Percentiles rank a stretch among this genome's conserved stretches.
Evolutionary conservation across 2,329 filamentous ascomycete genomes (phyloP).

Genomic region (Microcyclospora pomicola): DNA sequence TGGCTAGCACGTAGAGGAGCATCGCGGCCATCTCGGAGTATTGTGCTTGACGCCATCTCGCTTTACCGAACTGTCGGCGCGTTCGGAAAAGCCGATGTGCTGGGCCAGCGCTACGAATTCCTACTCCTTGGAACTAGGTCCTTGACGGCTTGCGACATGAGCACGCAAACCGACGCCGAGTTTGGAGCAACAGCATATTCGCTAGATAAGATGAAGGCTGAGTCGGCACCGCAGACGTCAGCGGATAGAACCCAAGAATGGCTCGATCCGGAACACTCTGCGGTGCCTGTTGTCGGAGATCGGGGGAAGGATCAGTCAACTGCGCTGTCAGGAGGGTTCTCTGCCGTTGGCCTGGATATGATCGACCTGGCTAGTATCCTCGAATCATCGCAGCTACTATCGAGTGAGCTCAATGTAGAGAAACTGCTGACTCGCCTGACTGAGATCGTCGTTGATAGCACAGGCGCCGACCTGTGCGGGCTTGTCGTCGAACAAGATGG

Average conservation of each 20-base stretch:
- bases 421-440: constrained; percentile 68
- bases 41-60: constrained; percentile 52
- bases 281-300: not conserved
- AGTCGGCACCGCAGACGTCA: constrained; percentile 25
- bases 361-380: constrained; percentile 68
- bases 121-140: constrained; percentile 51
- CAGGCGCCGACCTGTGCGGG: constrained; percentile 58
- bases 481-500: constrained; percentile 60
- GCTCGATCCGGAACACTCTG: constrained; percentile 27
- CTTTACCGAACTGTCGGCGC: constrained; percentile 58
- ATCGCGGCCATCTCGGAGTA: constrained; percentile 53
- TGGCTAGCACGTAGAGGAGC: constrained; percentile 53
- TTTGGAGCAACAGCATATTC: constrained; percentile 21
- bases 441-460: constrained; percentile 66
- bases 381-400: constrained; percentile 65
- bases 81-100: constrained; percentile 51
- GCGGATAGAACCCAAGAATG: constrained; percentile 36
- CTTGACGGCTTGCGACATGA: constrained; percentile 46
- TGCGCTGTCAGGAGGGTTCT: constrained; percentile 45
- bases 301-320: constrained; percentile 13
- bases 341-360: constrained; percentile 59
- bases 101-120: constrained; percentile 54
- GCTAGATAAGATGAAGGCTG: constrained; percentile 31
- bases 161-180: constrained; percentile 53
- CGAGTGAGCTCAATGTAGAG: constrained; percentile 62